These are phyloP conservation scores for Sphaceloma murrayae DNA, from an alignment of 2,329 filamentous ascomycete genomes.

Conservation along the genomic window DNA sequence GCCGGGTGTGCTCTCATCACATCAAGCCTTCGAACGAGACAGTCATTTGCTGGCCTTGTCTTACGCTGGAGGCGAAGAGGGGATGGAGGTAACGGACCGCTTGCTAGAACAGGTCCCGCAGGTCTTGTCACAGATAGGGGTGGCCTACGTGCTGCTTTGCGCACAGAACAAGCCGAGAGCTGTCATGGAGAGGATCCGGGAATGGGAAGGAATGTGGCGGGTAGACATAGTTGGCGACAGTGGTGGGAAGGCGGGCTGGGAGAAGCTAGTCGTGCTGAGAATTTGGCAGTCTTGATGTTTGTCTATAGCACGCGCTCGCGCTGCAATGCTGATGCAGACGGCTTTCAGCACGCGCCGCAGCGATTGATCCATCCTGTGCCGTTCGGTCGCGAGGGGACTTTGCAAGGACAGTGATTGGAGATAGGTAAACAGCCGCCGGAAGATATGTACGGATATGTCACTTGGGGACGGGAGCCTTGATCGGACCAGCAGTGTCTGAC, in stretches of 20 bases:
- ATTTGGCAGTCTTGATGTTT: slow-evolving; percentile 37
- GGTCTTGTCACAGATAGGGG: slow-evolving; percentile 56
- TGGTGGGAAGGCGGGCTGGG: slow-evolving; percentile 85
- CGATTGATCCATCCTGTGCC: too few species aligned
- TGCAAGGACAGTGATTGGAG: too few species aligned
- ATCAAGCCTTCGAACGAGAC: slow-evolving; percentile 58
- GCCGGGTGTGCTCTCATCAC: slow-evolving; percentile 15
- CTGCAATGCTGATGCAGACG: too few species aligned
- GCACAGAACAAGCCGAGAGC: slow-evolving; percentile 76
- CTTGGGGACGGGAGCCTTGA: too few species aligned
- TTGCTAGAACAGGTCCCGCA: slow-evolving; percentile 60
- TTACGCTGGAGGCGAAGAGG: slow-evolving; percentile 79
- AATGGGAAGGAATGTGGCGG: slow-evolving; percentile 56
- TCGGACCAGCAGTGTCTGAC: too few species aligned
- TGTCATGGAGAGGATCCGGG: slow-evolving; percentile 54
- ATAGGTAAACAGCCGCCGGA: too few species aligned
- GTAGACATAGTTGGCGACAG: slow-evolving; percentile 71
- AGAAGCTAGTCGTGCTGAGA: slow-evolving; percentile 80
- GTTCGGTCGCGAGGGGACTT: too few species aligned
- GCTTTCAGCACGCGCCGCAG: too few species aligned
- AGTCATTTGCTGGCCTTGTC: slow-evolving; percentile 74
- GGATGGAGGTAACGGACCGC: slow-evolving; percentile 86
- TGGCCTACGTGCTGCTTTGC: slow-evolving; percentile 84
- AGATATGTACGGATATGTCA: too few species aligned
- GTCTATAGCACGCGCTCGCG: slow-evolving; percentile 2